Evolutionary conservation across 2,329 filamentous ascomycete genomes (phyloP).

Genomic region (Ciborinia camelliae): DNA sequence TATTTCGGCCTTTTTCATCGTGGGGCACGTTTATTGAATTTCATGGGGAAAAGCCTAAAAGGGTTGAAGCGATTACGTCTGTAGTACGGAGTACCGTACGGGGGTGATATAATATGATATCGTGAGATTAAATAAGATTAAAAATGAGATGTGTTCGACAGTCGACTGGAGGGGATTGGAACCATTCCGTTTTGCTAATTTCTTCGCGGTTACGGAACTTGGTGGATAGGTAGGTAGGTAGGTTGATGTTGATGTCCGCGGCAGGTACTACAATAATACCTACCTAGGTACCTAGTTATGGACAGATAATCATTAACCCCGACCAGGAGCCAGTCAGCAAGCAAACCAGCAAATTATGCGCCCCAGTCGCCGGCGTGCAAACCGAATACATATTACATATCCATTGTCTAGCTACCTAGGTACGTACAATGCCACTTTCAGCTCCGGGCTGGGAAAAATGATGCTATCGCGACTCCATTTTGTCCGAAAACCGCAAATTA

Average conservation of each 20-base stretch:
- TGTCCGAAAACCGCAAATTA: conserved; percentile 5
- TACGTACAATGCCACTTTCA: neutral
- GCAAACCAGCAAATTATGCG: neutral
- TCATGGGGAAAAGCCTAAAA: conserved; percentile 10
- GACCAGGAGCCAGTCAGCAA: neutral
- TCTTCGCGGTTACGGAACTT: neutral
- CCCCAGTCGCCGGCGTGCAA: conserved; percentile 7
- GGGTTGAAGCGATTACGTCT: neutral
- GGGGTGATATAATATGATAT: too few relatives aligned
- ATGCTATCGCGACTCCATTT: conserved; percentile 9
- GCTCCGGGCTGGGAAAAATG: conserved; percentile 5
- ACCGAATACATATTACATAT: neutral
- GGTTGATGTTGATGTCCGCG: conserved; percentile 6
- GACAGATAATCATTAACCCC: neutral
- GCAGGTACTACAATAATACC: too few relatives aligned
- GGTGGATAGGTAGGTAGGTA: too few relatives aligned
- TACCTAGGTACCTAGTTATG: too few relatives aligned
- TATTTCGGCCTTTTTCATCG: conserved; percentile 8
- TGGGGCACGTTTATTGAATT: conserved; percentile 7
- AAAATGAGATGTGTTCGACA: too few relatives aligned
- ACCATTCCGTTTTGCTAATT: too few relatives aligned
- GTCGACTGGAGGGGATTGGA: too few relatives aligned
- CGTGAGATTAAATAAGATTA: neutral
- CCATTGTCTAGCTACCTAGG: too few relatives aligned
- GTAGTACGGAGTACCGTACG: neutral